Percentiles rank a stretch among this genome's conserved stretches.
phyloP scores from a whole-genome alignment of 2,329 filamentous ascomycete species.

The Madurella fahalii region DNA sequence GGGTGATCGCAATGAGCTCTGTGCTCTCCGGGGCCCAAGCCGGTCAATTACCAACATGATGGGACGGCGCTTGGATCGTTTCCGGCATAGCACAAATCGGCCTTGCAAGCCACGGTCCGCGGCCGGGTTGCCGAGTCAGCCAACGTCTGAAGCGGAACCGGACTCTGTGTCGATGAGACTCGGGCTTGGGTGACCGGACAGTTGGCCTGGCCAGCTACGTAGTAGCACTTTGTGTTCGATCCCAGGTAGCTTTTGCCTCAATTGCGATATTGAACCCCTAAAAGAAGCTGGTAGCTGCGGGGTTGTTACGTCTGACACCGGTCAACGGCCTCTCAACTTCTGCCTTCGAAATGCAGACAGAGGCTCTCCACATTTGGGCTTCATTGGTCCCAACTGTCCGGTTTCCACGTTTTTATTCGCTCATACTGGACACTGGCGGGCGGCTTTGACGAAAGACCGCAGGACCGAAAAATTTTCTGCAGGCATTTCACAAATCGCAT shows the following conservation, averaged over 20 bases:
- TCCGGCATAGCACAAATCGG: not conserved
- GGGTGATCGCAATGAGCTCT: not conserved
- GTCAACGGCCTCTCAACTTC: not conserved
- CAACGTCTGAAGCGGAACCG: too few relatives aligned
- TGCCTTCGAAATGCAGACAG: not conserved
- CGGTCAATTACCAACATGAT: not conserved
- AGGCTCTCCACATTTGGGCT: constrained; percentile 23
- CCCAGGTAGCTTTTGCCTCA: too few relatives aligned
- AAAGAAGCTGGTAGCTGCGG: not conserved
- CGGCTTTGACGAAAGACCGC: not conserved
- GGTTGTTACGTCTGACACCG: not conserved
- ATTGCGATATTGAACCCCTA: too few relatives aligned
- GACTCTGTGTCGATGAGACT: too few relatives aligned
- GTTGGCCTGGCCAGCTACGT: too few relatives aligned
- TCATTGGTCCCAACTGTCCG: constrained; percentile 11
- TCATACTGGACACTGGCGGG: constrained; percentile 10
- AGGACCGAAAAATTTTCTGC: constrained; percentile 14
- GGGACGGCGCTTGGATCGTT: not conserved
- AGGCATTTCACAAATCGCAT: not conserved
- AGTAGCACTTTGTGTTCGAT: too few relatives aligned
- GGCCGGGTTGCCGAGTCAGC: not conserved
- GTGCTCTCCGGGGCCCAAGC: not conserved
- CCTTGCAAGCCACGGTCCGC: not conserved
- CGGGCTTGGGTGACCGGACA: too few relatives aligned
- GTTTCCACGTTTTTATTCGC: constrained; percentile 26